Percentiles rank a stretch among this genome's conserved stretches.
These are phyloP conservation scores for Prorocentrum cordatum DNA, from an alignment of 169 alveolate genomes.

Conservation along the genomic window DNA sequence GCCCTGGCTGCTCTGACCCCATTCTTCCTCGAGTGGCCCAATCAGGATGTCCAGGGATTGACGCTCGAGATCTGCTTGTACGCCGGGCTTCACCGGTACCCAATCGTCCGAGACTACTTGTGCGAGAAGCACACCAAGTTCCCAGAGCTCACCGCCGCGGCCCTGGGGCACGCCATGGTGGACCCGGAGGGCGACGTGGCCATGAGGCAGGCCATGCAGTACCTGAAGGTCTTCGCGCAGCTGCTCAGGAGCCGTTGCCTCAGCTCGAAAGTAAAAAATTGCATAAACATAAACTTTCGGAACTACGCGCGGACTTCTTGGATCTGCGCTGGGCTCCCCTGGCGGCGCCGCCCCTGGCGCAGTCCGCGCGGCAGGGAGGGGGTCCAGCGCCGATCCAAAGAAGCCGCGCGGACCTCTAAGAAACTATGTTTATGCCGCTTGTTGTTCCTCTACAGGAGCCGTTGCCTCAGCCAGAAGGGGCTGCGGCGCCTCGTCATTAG, in stretches of 20 bases:
- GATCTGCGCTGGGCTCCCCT: no score
- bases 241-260: constrained; percentile 6
- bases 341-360: no score
- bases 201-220: not conserved
- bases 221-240: constrained; percentile 16
- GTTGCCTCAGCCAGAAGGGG: constrained; percentile 38
- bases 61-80: constrained; percentile 12
- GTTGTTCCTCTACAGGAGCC: no score
- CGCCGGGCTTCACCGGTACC: constrained; percentile 28
- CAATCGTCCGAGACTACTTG: constrained; percentile 18
- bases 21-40: constrained; percentile 50
- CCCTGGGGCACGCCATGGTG: not conserved
- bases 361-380: no score
- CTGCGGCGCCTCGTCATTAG: constrained; percentile 37
- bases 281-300: no score
- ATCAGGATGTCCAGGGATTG: constrained; percentile 7
- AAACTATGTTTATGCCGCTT: no score
- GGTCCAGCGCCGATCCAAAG: no score
- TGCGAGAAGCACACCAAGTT: constrained; percentile 8
- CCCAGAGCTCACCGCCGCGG: not conserved
- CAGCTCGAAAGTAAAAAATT: no score
- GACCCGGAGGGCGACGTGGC: not conserved
- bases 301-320: no score
- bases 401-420: no score
- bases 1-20: constrained; percentile 21